These are phyloP conservation scores for Bipolaris victoriae DNA, from an alignment of 2,329 filamentous ascomycete genomes.

Conservation along the genomic window DNA sequence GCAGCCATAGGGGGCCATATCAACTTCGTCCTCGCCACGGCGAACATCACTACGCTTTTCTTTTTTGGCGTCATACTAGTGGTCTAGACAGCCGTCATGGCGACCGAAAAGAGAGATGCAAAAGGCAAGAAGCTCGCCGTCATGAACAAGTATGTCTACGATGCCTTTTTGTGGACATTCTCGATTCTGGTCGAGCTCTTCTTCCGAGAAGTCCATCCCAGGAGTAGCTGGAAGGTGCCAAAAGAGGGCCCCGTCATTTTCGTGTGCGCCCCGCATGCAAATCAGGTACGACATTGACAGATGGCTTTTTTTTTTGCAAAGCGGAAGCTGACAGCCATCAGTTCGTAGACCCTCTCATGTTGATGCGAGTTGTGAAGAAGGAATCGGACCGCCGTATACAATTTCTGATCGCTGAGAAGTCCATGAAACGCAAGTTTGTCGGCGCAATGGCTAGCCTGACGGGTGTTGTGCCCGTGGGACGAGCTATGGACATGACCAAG, in stretches of 20 bases:
- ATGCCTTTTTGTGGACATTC: conserved; percentile 77
- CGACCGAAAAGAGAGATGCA: conserved; percentile 20
- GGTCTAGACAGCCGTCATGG: conserved; percentile 20
- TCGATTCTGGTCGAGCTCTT: conserved; percentile 91
- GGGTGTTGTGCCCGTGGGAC: conserved; percentile 89
- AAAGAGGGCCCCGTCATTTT: conserved; percentile 88
- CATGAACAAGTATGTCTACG: conserved; percentile 77
- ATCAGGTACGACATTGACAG: conserved; percentile 53
- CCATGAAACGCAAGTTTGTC: conserved; percentile 87
- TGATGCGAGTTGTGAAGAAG: conserved; percentile 86
- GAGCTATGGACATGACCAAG: conserved; percentile 88
- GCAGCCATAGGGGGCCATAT: conserved; percentile 12
- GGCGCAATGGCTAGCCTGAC: conserved; percentile 84
- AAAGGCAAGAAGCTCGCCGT: conserved; percentile 49
- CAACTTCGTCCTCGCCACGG: background rate
- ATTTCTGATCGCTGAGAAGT: conserved; percentile 94
- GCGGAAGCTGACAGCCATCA: conserved; percentile 49
- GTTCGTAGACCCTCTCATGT: conserved; percentile 94
- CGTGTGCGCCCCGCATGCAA: conserved; percentile 95
- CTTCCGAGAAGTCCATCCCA: conserved; percentile 95
- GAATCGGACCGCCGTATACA: conserved; percentile 89
- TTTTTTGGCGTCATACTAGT: background rate
- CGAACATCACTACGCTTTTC: background rate
- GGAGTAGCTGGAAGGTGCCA: conserved; percentile 94
- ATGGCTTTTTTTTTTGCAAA: background rate